Conservation (phyloP, 2,329 filamentous ascomycete species). For the Hymenoscyphus fructigenus region DNA sequence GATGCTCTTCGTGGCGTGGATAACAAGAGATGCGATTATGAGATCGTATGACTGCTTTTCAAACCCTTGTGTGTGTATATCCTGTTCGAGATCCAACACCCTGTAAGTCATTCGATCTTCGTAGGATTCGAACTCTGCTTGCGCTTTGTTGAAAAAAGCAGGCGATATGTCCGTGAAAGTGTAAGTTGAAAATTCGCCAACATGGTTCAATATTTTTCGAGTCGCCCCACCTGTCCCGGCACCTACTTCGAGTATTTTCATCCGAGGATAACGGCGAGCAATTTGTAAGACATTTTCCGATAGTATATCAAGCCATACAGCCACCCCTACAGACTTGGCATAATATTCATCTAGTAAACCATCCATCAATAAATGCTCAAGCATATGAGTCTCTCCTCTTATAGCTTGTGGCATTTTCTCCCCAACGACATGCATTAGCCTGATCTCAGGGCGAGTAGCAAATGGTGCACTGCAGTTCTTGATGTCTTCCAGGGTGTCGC, state of each 20-base stretch:
- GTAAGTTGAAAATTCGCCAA: background rate
- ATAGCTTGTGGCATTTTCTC: too few relatives aligned
- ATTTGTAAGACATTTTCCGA: too few relatives aligned
- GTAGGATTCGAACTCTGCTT: conserved; percentile 31
- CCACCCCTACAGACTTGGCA: conserved; percentile 5
- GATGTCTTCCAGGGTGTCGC: too few relatives aligned
- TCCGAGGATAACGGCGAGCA: conserved; percentile 37
- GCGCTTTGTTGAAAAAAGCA: conserved; percentile 41
- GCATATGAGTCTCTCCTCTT: too few relatives aligned
- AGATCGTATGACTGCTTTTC: conserved; percentile 39
- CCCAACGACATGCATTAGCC: too few relatives aligned
- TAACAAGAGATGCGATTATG: too few relatives aligned
- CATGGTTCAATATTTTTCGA: background rate
- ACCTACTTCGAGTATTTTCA: conserved; percentile 42
- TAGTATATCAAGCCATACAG: too few relatives aligned
- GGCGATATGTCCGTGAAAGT: conserved; percentile 24
- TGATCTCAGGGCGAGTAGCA: too few relatives aligned
- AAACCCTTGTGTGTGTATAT: conserved; percentile 36
- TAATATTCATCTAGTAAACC: too few relatives aligned
- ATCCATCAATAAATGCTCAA: too few relatives aligned
- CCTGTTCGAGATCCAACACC: conserved; percentile 37
- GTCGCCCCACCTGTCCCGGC: conserved; percentile 3
- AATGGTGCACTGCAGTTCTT: too few relatives aligned
- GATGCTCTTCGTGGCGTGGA: too few relatives aligned
- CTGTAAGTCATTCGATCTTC: conserved; percentile 35